A percentile compares a stretch with the other conserved stretches of the same genome.
Conservation (phyloP, 345 rosid genomes). For the Corchorus olitorius region DNA sequence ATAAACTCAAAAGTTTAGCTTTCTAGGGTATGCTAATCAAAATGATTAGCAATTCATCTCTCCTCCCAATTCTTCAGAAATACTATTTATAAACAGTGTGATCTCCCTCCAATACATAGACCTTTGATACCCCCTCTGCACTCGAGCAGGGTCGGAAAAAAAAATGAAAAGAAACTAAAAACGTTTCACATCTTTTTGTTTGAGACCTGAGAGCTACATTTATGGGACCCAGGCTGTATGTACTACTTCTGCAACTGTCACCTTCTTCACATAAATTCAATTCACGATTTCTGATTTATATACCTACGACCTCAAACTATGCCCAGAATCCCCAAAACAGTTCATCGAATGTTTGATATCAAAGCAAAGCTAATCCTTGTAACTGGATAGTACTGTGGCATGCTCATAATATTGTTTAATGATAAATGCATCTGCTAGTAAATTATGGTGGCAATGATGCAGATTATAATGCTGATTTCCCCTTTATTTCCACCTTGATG, state of each 20-base stretch:
- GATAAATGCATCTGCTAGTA: background rate
- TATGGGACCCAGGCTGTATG: background rate
- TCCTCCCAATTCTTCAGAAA: background rate
- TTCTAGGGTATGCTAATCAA: slow-evolving; percentile 18
- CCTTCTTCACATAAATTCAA: background rate
- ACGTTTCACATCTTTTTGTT: no score
- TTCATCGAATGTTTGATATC: background rate
- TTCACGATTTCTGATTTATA: background rate
- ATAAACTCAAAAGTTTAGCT: background rate
- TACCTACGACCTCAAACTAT: background rate
- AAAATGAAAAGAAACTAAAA: no score
- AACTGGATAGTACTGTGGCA: background rate
- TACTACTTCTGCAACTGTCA: background rate
- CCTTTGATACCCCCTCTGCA: background rate
- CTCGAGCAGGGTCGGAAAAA: no score
- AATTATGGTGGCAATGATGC: background rate
- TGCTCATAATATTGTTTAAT: background rate
- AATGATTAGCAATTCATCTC: background rate
- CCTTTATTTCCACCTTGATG: background rate
- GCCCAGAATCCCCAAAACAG: background rate
- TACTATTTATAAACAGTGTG: background rate
- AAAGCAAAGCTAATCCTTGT: background rate
- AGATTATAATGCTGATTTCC: background rate
- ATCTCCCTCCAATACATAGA: background rate
- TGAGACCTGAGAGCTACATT: background rate